These are phyloP conservation scores for Pholiota adiposa DNA, from an alignment of 1,284 basidiomycete species.

Conservation along the genomic window DNA sequence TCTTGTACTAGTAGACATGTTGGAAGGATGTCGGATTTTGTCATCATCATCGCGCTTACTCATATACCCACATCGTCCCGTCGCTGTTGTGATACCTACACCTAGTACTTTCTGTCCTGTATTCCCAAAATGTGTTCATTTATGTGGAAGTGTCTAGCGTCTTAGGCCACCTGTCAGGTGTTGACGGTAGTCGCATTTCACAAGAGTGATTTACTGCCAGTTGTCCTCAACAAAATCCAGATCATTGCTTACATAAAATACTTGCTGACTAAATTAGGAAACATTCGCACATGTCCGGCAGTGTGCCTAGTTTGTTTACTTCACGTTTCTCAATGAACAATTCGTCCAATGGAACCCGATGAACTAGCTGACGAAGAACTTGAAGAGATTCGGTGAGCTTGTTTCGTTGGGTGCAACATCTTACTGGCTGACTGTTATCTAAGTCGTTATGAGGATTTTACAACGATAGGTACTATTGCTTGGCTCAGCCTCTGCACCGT, in stretches of 20 bases:
- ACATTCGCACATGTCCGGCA: neutral
- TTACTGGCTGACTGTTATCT: conserved; percentile 4
- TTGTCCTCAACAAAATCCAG: no score
- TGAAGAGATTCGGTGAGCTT: conserved; percentile 45
- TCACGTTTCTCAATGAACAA: conserved; percentile 4
- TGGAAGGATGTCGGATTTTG: conserved; percentile 3
- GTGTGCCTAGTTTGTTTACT: neutral
- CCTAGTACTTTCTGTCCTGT: neutral
- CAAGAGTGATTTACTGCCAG: no score
- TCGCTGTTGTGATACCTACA: neutral
- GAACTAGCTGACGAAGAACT: conserved; percentile 49
- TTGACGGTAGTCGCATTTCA: no score
- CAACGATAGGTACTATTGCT: conserved; percentile 51
- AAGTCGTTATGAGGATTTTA: conserved; percentile 87
- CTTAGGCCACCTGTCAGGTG: neutral
- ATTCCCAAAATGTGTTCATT: conserved; percentile 2
- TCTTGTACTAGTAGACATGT: neutral
- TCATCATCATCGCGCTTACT: neutral
- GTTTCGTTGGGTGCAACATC: neutral
- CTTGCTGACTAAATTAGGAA: conserved; percentile 2
- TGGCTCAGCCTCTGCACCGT: neutral
- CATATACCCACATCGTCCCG: neutral
- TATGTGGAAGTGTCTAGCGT: no score
- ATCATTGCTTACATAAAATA: neutral
- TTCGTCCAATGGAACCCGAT: conserved; percentile 36